These are phyloP conservation scores for Flaveria floridana DNA, from an alignment of 140 eudicot genomes.

Conservation along the genomic window DNA sequence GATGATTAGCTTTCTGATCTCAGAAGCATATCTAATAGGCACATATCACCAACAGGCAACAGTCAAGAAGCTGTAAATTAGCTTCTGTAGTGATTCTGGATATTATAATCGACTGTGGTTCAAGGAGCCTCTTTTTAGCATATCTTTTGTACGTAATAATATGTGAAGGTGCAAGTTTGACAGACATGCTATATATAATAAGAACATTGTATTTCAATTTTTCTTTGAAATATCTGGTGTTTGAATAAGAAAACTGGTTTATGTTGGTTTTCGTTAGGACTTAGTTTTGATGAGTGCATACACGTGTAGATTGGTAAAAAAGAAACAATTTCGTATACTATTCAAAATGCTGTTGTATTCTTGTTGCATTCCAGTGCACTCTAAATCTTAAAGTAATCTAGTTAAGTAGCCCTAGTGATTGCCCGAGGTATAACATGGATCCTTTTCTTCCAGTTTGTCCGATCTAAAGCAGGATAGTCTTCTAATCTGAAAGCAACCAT, in stretches of 20 bases:
- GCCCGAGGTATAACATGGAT: slow-evolving; percentile 2
- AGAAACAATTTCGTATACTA: slow-evolving; percentile 4
- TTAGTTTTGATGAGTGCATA: slow-evolving; percentile 2
- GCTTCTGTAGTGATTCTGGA: slow-evolving; percentile 9
- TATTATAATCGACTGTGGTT: neutral
- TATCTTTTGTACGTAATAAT: neutral
- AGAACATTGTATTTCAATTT: slow-evolving; percentile 7
- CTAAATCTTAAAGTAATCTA: neutral
- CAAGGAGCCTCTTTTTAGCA: slow-evolving; percentile 15
- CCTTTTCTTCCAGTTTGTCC: neutral
- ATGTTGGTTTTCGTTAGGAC: slow-evolving; percentile 17
- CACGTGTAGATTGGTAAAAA: slow-evolving; percentile 17
- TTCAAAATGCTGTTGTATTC: slow-evolving; percentile 12
- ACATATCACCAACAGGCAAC: neutral
- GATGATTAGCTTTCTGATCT: slow-evolving; percentile 4
- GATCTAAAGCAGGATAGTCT: slow-evolving; percentile 17
- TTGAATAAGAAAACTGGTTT: neutral
- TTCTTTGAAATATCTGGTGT: slow-evolving; percentile 8
- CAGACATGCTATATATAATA: slow-evolving; percentile 4
- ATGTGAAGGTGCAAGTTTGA: slow-evolving; percentile 5
- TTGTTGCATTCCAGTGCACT: neutral
- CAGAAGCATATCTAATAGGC: slow-evolving; percentile 4
- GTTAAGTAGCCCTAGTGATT: slow-evolving; percentile 12
- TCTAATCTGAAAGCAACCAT: slow-evolving; percentile 13
- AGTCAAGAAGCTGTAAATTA: slow-evolving; percentile 9